Percentiles rank a stretch among this genome's conserved stretches.
phyloP scores from a whole-genome alignment of 768 basidiomycete species.

The Serendipita sp. region DNA sequence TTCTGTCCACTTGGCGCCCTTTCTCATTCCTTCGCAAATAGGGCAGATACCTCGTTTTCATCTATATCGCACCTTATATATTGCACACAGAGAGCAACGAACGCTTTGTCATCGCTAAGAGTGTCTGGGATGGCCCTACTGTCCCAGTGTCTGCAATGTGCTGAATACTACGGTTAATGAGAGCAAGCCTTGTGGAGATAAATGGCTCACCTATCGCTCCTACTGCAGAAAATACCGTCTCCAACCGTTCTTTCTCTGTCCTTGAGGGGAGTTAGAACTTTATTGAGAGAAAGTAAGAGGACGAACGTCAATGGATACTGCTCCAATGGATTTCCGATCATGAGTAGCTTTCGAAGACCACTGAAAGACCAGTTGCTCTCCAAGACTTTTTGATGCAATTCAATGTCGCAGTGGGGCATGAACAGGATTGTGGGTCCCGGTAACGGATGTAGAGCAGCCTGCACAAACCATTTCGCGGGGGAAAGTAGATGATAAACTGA shows the following conservation, averaged over 20 bases:
- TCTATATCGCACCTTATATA: not conserved
- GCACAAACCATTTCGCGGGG: not conserved
- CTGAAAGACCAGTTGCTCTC: not conserved
- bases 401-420: constrained; percentile 1
- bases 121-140: not conserved
- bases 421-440: not conserved
- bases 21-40: not conserved
- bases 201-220: not conserved
- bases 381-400: not conserved
- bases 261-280: not conserved
- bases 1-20: not conserved
- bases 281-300: not conserved
- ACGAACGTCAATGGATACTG: not conserved
- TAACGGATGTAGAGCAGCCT: not conserved
- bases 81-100: not conserved
- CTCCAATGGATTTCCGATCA: not conserved
- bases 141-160: not conserved
- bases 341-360: not conserved
- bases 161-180: not conserved
- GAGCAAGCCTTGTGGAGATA: not conserved
- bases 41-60: not conserved
- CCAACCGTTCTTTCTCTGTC: not conserved
- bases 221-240: not conserved
- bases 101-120: not conserved
- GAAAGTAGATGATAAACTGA: not conserved